Percentiles rank a stretch among this genome's conserved stretches.
Evolutionary conservation across 139 green algal species (phyloP).

Genomic region (Eudorina sp.): DNA sequence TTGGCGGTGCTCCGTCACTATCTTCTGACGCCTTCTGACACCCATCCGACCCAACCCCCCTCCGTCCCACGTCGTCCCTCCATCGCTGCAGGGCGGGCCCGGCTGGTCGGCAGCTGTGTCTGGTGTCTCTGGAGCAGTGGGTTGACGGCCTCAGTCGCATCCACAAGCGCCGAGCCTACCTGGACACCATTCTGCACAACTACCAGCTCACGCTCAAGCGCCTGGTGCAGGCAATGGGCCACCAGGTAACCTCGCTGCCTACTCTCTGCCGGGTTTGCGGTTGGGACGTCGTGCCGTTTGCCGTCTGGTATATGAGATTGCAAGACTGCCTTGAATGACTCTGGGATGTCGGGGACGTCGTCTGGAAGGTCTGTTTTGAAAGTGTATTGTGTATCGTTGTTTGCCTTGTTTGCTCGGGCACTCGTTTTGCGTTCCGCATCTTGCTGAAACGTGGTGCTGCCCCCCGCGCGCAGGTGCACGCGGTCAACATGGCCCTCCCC

Average conservation of each 20-base stretch:
- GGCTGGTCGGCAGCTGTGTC: conserved; percentile 38
- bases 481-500: conserved; percentile 46
- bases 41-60: no score
- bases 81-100: conserved; percentile 21
- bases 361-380: no score
- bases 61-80: background rate
- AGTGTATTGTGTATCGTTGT: no score
- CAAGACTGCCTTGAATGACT: no score
- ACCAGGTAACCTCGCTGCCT: conserved; percentile 26
- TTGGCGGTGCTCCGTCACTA: no score
- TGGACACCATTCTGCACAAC: conserved; percentile 55
- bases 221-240: conserved; percentile 37
- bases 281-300: no score
- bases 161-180: conserved; percentile 46
- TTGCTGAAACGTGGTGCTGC: background rate
- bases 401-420: no score
- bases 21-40: no score
- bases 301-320: no score
- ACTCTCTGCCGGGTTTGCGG: no score
- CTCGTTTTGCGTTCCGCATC: no score
- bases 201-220: conserved; percentile 52
- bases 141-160: conserved; percentile 49
- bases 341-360: no score
- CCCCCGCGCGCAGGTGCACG: conserved; percentile 1
- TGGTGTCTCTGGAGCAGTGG: conserved; percentile 49